Base-by-base conservation (phyloP, 2,329 filamentous ascomycete species). In the Diaporthe citriasiana region DNA sequence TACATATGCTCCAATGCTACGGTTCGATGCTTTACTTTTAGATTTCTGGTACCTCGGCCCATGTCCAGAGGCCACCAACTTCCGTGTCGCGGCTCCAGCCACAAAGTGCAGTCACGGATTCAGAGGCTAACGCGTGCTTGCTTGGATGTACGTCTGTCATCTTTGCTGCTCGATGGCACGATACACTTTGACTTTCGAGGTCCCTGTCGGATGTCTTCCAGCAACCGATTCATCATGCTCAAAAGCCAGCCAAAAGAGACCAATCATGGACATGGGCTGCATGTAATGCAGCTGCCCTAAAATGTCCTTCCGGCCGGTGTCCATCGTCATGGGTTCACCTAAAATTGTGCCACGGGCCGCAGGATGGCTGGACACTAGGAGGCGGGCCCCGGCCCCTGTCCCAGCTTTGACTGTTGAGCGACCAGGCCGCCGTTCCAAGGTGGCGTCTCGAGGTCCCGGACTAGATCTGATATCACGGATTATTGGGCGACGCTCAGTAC, bases 341-440 rank as follows among this genome's bases (percentile, higher is more conserved):
- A 30, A 38, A 38, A 56, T 25, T 35, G 57, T 68, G 45, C 59
- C 74, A 75, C 74, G 74, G 74, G 71, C 74, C 74, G 74, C 74
- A 75, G 74, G 72, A 75, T 75, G 66, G 74, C 74, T 73, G 42
- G 71, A 47, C 35, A 53, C 65, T 55, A 71, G 50, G 71, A 60
- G 59, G 15, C 33, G 25, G n/a, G 45, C 66, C 74, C 71, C 50
- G 71, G 51, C 60, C 74, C 71, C 60, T 73, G 66, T 60, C 30
- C 35, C 45, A 70, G 65, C 53, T 73, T 47, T 50, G 74, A 70
- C 71, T 70, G 66, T 71, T 55, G 45, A 65, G 25, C 8, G 40
- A 68, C 47, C 63, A 51, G 56, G 56, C 25, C 56, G 45, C 70
- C 71, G 72, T 73, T 72, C 71, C 40, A 73, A 75, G 55, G 59